Evolutionary conservation across 306 rosid species (phyloP).

Genomic region (Fagus crenata): DNA sequence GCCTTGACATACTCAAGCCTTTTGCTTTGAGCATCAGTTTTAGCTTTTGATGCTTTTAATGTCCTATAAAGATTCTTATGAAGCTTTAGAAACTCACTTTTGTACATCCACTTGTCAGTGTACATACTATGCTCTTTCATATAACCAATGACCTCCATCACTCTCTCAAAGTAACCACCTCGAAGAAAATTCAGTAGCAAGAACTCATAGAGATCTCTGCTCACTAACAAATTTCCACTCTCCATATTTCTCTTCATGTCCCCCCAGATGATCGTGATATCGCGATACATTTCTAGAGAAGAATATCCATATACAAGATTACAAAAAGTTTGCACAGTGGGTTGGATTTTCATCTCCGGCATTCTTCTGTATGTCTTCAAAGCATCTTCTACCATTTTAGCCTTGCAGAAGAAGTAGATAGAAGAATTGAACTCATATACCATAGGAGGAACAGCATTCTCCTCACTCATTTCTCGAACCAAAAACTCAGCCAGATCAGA

Average conservation of each 20-base stretch:
- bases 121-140: slow-evolving; percentile 61
- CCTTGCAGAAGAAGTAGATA: slow-evolving; percentile 75
- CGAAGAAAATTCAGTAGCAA: slow-evolving; percentile 62
- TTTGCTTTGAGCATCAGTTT: slow-evolving; percentile 73
- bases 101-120: slow-evolving; percentile 72
- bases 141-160: slow-evolving; percentile 67
- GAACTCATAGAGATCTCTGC: slow-evolving; percentile 68
- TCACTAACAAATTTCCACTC: slow-evolving; percentile 33
- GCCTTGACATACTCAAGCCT: slow-evolving; percentile 67
- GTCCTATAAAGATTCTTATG: slow-evolving; percentile 73
- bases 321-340: slow-evolving; percentile 59
- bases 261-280: slow-evolving; percentile 81
- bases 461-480: slow-evolving; percentile 46
- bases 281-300: slow-evolving; percentile 67
- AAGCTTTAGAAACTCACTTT: slow-evolving; percentile 65
- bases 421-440: slow-evolving; percentile 67
- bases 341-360: slow-evolving; percentile 52
- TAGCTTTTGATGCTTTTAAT: slow-evolving; percentile 61
- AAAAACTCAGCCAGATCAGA: slow-evolving; percentile 49
- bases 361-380: slow-evolving; percentile 69
- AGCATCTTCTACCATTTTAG: slow-evolving; percentile 81
- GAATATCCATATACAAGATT: slow-evolving; percentile 53
- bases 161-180: slow-evolving; percentile 96
- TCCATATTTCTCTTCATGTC: slow-evolving; percentile 74
- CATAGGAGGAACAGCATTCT: slow-evolving; percentile 29